phyloP scores from a whole-genome alignment of 345 rosid species.

The Erodium maritimum region DNA sequence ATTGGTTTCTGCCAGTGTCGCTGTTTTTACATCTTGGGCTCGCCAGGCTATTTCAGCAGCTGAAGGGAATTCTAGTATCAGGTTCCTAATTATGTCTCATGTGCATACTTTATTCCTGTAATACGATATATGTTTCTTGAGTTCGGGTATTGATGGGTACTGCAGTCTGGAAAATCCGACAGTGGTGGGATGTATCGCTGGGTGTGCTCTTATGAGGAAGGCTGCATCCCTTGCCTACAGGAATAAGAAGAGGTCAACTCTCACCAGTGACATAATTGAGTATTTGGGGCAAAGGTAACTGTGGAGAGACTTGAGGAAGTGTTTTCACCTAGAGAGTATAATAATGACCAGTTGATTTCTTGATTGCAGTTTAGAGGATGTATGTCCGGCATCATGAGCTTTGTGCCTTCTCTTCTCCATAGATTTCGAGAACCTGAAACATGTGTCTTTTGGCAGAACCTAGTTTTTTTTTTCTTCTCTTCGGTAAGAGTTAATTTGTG shows the following conservation, averaged over 20 bases:
- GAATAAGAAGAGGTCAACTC: conserved; percentile 64
- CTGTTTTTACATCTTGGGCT: conserved; percentile 86
- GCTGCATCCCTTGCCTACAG: conserved; percentile 72
- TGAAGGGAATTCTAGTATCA: conserved; percentile 21
- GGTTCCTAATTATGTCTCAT: conserved; percentile 21
- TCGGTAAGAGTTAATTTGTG: too few species aligned
- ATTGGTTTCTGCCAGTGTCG: conserved; percentile 39
- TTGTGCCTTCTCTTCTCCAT: too few species aligned
- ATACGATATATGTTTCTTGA: background rate
- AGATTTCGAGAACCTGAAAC: too few species aligned
- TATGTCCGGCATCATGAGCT: conserved; percentile 21
- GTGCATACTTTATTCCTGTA: background rate
- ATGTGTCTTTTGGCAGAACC: too few species aligned
- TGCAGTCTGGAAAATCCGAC: conserved; percentile 44
- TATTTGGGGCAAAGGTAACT: conserved; percentile 62
- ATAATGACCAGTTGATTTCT: background rate
- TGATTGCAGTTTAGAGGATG: conserved; percentile 52
- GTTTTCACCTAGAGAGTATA: background rate
- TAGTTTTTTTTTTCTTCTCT: too few species aligned
- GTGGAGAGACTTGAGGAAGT: background rate
- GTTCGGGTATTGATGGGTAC: background rate
- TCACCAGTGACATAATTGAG: conserved; percentile 68
- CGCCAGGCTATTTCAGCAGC: conserved; percentile 22
- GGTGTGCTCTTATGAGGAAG: conserved; percentile 71
- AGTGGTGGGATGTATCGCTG: conserved; percentile 81